Evolutionary conservation across 2,329 filamentous ascomycete species (phyloP), one percentile per base, ranked within the genome.

Genomic region (Arthroderma sp.): DNA sequence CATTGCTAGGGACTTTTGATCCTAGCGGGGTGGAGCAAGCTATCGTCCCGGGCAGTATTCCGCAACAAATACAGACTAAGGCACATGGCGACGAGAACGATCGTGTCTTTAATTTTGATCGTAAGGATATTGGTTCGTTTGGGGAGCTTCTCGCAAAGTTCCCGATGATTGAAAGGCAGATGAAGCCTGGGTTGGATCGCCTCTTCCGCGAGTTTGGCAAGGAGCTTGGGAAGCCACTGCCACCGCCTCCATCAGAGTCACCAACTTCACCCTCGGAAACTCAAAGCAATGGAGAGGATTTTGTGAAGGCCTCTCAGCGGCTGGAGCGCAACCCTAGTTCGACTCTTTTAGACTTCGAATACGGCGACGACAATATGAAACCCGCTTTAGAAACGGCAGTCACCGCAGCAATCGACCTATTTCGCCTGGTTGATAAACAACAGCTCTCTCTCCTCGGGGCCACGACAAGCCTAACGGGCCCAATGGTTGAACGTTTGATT

Each of bases 361-460:
- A 94, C 47, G 88, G 95, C 53, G 91, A 96, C 61, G 83, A 93
- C 53, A 73, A 86, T 29, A 89, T 98, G 81, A 75, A 89, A 45
- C 80, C 80, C 22, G 86, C 87, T 10, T 68, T 96, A 9, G 91
- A 98, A 64, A 93, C 85, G 1, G 88, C 89, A 1, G 85, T 98
- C 7, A 94, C 86, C 6, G 78, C 84, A 6, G 91, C 88, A 0
- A 96, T 98, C 52, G 91, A 98, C 57, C 73, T 96, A 1, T 98
- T 98, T 53, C 89, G 96, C 56, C 80, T 81, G 48, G 89, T 98
- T 4, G 91, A 98, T 60, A 94, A 94, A 61, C 85, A 94, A 56
- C 91, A 96, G 56, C 70, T 98, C 29, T 95, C 89, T 3, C 73
- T 94, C 32, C 72, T 98, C 4, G 91, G 88, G 11, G 85, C 88